These are phyloP conservation scores for Mortierella sp. DNA, from an alignment of 371 early-diverging fungal genomes.

Conservation along the genomic window DNA sequence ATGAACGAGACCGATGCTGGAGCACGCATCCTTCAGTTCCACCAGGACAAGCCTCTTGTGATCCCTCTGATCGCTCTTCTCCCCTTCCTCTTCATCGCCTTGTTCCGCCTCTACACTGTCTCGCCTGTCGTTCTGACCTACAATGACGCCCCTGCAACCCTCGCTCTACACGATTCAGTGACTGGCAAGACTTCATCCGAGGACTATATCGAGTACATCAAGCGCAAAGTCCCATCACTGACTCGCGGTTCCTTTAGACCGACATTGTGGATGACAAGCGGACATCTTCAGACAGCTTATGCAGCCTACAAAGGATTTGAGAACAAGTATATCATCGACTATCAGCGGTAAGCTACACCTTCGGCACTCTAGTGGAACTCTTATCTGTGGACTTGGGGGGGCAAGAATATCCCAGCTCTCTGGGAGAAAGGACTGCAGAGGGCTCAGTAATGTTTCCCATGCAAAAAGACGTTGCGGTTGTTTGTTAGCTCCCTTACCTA, in stretches of 20 bases:
- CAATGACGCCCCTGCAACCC: conserved; percentile 16
- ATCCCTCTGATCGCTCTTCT: conserved; percentile 28
- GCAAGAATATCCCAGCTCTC: no score
- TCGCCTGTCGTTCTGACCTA: conserved; percentile 34
- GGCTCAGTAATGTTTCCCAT: no score
- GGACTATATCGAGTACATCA: conserved; percentile 38
- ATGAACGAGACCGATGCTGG: conserved; percentile 15
- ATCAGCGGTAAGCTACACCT: conserved; percentile 70
- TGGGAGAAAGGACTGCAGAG: no score
- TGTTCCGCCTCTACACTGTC: conserved; percentile 27
- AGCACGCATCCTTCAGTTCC: conserved; percentile 4
- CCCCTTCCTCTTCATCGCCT: conserved; percentile 26
- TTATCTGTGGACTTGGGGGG: no score
- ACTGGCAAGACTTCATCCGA: conserved; percentile 27
- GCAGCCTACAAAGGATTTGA: conserved; percentile 60
- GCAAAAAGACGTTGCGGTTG: no score
- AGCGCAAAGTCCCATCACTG: conserved; percentile 51
- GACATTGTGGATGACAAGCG: conserved; percentile 67
- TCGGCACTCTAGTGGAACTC: no score
- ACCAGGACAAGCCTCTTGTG: conserved; percentile 28
- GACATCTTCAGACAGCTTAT: conserved; percentile 72
- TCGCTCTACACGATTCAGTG: conserved; percentile 18
- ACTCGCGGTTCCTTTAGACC: conserved; percentile 52
- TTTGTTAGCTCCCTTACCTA: no score
- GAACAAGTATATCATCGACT: conserved; percentile 55